These are phyloP conservation scores for Fraxinus sp. DNA, from an alignment of 305 asterid species.

Conservation along the genomic window DNA sequence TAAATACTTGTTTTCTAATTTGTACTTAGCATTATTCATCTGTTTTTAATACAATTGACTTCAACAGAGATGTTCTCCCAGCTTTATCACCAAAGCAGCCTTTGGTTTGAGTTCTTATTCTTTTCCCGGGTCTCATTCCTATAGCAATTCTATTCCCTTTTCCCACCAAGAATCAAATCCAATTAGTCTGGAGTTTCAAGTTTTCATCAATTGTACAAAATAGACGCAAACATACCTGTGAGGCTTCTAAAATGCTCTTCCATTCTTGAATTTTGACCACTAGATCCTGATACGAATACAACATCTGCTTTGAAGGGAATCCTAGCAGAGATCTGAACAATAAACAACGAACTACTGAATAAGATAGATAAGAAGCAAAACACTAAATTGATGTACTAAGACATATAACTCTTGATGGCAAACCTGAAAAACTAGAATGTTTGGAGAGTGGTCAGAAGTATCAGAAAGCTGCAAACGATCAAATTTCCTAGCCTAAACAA, in stretches of 20 bases:
- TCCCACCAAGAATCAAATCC: neutral
- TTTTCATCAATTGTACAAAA: constrained; percentile 1
- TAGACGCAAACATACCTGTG: constrained; percentile 43
- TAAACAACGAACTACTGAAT: constrained; percentile 21
- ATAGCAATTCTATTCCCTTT: neutral
- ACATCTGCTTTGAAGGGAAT: constrained; percentile 74
- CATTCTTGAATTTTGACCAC: constrained; percentile 45
- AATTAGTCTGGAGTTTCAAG: neutral
- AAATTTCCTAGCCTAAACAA: constrained; percentile 57
- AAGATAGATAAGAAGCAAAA: constrained; percentile 18
- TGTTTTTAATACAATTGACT: neutral
- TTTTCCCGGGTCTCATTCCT: neutral
- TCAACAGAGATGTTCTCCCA: neutral
- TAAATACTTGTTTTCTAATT: neutral
- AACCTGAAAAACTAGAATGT: constrained; percentile 94
- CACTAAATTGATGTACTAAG: neutral
- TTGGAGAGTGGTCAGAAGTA: constrained; percentile 69
- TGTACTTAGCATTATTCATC: neutral
- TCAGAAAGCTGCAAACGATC: constrained; percentile 87
- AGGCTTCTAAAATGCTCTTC: constrained; percentile 62
- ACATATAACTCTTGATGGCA: constrained; percentile 18
- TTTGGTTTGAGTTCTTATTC: neutral
- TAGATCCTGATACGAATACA: constrained; percentile 65
- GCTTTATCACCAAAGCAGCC: neutral
- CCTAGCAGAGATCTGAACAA: constrained; percentile 73